phyloP scores from a whole-genome alignment of 1,139 yeast species.

The Suhomyces terraborum region DNA sequence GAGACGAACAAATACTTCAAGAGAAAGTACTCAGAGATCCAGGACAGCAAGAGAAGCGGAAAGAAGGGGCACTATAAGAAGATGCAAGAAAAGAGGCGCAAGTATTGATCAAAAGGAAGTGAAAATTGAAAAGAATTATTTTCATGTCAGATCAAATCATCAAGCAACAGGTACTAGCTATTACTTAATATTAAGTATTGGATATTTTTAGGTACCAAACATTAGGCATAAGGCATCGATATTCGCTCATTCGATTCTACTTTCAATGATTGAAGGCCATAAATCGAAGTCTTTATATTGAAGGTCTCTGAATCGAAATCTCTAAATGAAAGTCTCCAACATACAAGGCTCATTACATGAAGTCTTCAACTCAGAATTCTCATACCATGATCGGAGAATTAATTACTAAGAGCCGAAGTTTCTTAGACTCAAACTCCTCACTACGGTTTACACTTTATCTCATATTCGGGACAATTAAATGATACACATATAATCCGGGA shows the following conservation, averaged over 20 bases:
- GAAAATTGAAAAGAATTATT: not conserved
- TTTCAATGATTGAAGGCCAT: too few relatives aligned
- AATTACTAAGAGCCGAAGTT: not conserved
- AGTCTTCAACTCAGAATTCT: too few relatives aligned
- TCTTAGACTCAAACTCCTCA: too few relatives aligned
- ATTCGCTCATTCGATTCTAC: too few relatives aligned
- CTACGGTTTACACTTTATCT: not conserved
- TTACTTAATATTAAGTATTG: too few relatives aligned
- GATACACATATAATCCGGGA: conserved; percentile 7
- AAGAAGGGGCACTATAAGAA: conserved; percentile 69
- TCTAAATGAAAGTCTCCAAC: too few relatives aligned
- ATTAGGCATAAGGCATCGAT: too few relatives aligned
- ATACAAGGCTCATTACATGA: too few relatives aligned
- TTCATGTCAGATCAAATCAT: not conserved
- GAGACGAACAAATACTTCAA: conserved; percentile 76
- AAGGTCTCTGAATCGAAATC: too few relatives aligned
- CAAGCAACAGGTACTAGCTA: too few relatives aligned
- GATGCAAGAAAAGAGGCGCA: conserved; percentile 61
- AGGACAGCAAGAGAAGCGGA: conserved; percentile 72
- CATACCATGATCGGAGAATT: not conserved
- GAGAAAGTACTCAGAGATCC: conserved; percentile 81
- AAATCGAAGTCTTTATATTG: too few relatives aligned
- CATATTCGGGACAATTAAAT: conserved; percentile 1
- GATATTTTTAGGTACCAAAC: not conserved
- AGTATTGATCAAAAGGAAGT: conserved; percentile 31